A percentile compares a stretch with the other conserved stretches of the same genome.
Evolutionary conservation across 2,329 filamentous ascomycete species (phyloP).

Genomic region (Trichoderma breve): DNA sequence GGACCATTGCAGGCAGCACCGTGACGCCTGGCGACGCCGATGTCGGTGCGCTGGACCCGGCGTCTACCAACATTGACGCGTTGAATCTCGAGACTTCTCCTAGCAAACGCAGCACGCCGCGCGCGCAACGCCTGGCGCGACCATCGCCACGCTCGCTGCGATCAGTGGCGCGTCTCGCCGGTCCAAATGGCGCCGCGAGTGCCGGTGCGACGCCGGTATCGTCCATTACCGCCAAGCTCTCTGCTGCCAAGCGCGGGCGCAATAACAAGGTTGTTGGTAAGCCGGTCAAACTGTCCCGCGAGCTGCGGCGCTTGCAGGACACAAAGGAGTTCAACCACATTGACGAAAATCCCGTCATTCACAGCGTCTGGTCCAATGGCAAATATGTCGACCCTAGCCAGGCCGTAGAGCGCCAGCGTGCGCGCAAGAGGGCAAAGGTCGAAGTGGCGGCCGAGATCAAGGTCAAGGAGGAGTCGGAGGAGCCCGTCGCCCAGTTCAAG

Average conservation of each 20-base stretch:
- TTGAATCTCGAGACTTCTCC: slow-evolving; percentile 45
- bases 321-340: slow-evolving; percentile 61
- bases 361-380: slow-evolving; percentile 64
- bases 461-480: slow-evolving; percentile 34
- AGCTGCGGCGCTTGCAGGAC: slow-evolving; percentile 59
- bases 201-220: slow-evolving; percentile 34
- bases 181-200: slow-evolving; percentile 33
- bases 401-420: slow-evolving; percentile 36
- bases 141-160: slow-evolving; percentile 38
- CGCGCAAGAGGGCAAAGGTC: slow-evolving; percentile 31
- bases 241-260: slow-evolving; percentile 59
- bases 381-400: slow-evolving; percentile 54
- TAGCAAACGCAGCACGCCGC: slow-evolving; percentile 37
- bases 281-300: slow-evolving; percentile 51
- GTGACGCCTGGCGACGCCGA: slow-evolving; percentile 29
- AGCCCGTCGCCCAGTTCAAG: slow-evolving; percentile 39
- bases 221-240: slow-evolving; percentile 47
- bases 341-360: slow-evolving; percentile 55
- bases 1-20: slow-evolving; percentile 45
- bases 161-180: slow-evolving; percentile 42
- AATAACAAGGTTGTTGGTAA: slow-evolving; percentile 44
- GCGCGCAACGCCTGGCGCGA: slow-evolving; percentile 34
- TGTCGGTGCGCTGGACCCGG: slow-evolving; percentile 24
- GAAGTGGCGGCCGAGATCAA: slow-evolving; percentile 19
- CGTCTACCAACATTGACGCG: slow-evolving; percentile 42